Conservation (phyloP, 495 filamentous ascomycete genomes). For the Annulohypoxylon nitens region DNA sequence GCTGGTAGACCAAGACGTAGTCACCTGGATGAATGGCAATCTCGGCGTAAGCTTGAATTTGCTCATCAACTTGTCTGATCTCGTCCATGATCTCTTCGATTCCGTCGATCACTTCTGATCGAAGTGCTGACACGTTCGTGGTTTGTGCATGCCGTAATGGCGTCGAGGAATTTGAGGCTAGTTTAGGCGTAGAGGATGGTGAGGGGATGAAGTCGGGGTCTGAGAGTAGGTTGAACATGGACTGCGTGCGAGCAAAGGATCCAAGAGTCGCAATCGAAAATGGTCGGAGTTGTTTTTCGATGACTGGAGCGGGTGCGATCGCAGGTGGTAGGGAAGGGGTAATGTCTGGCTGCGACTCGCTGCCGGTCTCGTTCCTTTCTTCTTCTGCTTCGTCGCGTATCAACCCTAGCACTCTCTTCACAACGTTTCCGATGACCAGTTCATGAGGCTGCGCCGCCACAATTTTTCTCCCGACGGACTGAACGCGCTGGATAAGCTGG, state of each 20-base stretch:
- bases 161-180: slow-evolving; percentile 60
- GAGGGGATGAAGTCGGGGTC: slow-evolving; percentile 42
- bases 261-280: slow-evolving; percentile 65
- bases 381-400: slow-evolving; percentile 92
- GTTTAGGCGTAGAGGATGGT: slow-evolving; percentile 53
- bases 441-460: slow-evolving; percentile 86
- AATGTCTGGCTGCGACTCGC: slow-evolving; percentile 56
- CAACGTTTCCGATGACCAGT: slow-evolving; percentile 92
- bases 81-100: slow-evolving; percentile 94
- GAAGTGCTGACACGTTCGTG: slow-evolving; percentile 69
- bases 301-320: slow-evolving; percentile 40
- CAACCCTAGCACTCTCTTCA: slow-evolving; percentile 87
- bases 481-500: slow-evolving; percentile 81
- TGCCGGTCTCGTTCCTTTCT: slow-evolving; percentile 75
- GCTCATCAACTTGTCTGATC: slow-evolving; percentile 86
- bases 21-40: slow-evolving; percentile 93
- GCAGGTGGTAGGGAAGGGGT: slow-evolving; percentile 40
- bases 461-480: slow-evolving; percentile 78
- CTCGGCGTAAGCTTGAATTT: slow-evolving; percentile 85
- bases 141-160: slow-evolving; percentile 50
- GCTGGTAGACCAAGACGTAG: slow-evolving; percentile 85
- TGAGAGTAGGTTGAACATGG: slow-evolving; percentile 88
- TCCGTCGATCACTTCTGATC: slow-evolving; percentile 88
- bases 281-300: slow-evolving; percentile 60
- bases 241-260: slow-evolving; percentile 70